Evolutionary conservation across 192 early-diverging fungal species (phyloP).

Genomic region (Helicostylum pulchrum): DNA sequence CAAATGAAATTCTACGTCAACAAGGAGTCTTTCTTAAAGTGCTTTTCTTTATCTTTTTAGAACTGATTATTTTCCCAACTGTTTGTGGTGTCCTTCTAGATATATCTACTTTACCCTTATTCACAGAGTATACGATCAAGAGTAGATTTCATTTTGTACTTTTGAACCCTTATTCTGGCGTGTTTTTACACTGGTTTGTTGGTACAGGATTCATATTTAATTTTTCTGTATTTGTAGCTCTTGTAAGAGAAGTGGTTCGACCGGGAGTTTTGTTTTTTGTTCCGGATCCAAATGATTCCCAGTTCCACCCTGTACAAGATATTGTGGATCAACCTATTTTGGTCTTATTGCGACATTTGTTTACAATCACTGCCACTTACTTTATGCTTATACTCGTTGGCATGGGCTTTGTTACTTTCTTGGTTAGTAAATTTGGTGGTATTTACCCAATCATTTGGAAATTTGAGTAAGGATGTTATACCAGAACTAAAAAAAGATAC

Average conservation of each 20-base stretch:
- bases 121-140: constrained; percentile 49
- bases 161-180: constrained; percentile 56
- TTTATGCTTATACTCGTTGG: constrained; percentile 69
- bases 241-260: constrained; percentile 78
- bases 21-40: constrained; percentile 67
- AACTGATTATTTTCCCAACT: constrained; percentile 83
- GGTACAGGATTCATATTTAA: constrained; percentile 95
- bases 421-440: constrained; percentile 35
- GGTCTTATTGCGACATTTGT: constrained; percentile 79
- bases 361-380: constrained; percentile 80
- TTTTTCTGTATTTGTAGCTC: constrained; percentile 79
- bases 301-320: constrained; percentile 90
- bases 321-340: constrained; percentile 76
- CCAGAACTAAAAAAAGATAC: background rate
- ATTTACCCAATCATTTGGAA: constrained; percentile 59
- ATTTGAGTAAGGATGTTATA: constrained; percentile 51
- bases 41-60: constrained; percentile 79
- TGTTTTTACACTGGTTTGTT: constrained; percentile 84
- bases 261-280: constrained; percentile 98
- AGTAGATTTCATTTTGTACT: constrained; percentile 55
- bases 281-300: constrained; percentile 90
- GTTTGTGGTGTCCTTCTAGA: constrained; percentile 86
- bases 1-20: constrained; percentile 38
- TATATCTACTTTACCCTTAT: constrained; percentile 74
- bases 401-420: constrained; percentile 53